Conservation (phyloP, 176 grass and related monocot species). For the Echinochloa phyllopogon region DNA sequence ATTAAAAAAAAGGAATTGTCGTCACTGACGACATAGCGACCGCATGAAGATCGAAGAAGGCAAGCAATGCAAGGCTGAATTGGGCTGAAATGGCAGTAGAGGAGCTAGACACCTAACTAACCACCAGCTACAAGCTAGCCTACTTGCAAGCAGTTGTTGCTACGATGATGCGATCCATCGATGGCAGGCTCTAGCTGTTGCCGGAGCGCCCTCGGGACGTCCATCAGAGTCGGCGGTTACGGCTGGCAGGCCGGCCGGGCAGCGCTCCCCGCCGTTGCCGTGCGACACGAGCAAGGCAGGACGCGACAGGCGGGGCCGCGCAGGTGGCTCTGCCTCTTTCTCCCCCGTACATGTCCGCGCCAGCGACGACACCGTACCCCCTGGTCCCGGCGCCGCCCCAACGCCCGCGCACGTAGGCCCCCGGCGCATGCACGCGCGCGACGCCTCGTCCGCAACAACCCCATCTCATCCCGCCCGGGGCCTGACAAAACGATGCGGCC, state of each 20-base stretch:
- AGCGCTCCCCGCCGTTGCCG: not conserved
- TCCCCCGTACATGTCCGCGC: not conserved
- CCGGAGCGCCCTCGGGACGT: not conserved
- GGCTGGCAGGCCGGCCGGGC: too few relatives aligned
- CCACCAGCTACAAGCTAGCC: too few relatives aligned
- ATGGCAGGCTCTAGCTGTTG: not conserved
- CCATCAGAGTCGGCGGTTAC: not conserved
- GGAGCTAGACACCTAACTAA: too few relatives aligned
- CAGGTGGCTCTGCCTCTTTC: not conserved
- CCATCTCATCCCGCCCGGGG: too few relatives aligned
- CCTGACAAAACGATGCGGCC: not conserved
- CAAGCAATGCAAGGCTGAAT: too few relatives aligned
- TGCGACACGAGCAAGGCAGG: slow-evolving; percentile 28
- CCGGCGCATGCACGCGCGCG: not conserved
- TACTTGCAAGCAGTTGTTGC: too few relatives aligned
- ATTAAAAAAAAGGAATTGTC: too few relatives aligned
- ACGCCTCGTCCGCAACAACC: not conserved
- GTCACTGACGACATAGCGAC: too few relatives aligned
- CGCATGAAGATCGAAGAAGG: too few relatives aligned
- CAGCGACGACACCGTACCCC: not conserved
- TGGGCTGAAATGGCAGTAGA: too few relatives aligned
- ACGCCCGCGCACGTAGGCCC: slow-evolving; percentile 45
- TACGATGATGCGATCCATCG: too few relatives aligned
- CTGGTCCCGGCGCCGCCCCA: slow-evolving; percentile 44
- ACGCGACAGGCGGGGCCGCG: not conserved